Conservation (phyloP, 805 yeast genomes). For the Clavispora fructus region DNA sequence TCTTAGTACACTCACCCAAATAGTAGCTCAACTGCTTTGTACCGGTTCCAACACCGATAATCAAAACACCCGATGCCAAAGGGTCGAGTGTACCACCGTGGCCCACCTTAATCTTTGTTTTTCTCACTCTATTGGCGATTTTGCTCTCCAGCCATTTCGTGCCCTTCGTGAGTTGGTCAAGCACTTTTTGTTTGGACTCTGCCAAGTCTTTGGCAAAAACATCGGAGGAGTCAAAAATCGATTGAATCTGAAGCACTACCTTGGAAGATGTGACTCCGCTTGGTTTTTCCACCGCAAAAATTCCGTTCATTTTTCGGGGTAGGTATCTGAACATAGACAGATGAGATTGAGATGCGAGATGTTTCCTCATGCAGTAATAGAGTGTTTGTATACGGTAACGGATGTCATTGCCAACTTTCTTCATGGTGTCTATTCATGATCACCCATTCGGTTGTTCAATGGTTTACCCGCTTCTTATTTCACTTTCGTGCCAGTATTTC, state of each 20-base stretch:
- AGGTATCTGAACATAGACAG: conserved; percentile 11
- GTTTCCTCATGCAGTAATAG: not conserved
- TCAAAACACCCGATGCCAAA: conserved; percentile 87
- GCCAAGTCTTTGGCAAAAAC: conserved; percentile 52
- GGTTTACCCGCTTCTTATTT: too few relatives aligned
- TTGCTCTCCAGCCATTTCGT: conserved; percentile 40
- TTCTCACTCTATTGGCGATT: conserved; percentile 46
- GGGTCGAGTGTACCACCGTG: conserved; percentile 99
- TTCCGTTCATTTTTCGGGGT: conserved; percentile 65
- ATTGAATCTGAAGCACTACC: conserved; percentile 62
- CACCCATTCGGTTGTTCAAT: too few relatives aligned
- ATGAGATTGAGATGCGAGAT: not conserved
- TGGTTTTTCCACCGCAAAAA: conserved; percentile 90
- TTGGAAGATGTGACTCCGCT: conserved; percentile 77
- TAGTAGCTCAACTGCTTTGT: conserved; percentile 76
- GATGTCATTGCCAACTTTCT: too few relatives aligned
- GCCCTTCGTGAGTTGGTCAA: conserved; percentile 33
- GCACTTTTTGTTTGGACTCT: conserved; percentile 43
- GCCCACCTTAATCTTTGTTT: conserved; percentile 78
- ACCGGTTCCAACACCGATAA: conserved; percentile 89
- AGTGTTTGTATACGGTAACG: not conserved
- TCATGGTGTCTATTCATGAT: too few relatives aligned
- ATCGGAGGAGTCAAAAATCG: conserved; percentile 52
- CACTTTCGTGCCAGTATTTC: too few relatives aligned
- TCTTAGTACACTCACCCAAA: conserved; percentile 68